A percentile compares a stretch with the other conserved stretches of the same genome.
phyloP scores from a whole-genome alignment of 176 grass and related monocot genomes.

The Aegilops sharonensis region DNA sequence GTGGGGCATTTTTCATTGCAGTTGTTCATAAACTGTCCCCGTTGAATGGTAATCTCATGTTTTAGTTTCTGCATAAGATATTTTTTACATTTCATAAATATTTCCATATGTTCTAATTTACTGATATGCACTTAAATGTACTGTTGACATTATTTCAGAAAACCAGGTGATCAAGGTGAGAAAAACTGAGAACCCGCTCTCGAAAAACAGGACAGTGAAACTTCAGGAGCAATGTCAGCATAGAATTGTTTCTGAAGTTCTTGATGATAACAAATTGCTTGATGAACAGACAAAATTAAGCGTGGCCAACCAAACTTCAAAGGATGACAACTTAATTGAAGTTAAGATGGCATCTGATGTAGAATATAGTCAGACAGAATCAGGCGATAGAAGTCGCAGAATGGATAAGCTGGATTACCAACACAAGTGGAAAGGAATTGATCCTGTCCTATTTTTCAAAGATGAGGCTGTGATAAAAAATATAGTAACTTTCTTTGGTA shows the following conservation, averaged over 20 bases:
- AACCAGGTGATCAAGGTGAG: constrained; percentile 27
- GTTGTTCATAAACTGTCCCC: constrained; percentile 75
- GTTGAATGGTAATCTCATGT: constrained; percentile 49
- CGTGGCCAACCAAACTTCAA: not conserved
- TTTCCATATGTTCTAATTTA: constrained; percentile 12
- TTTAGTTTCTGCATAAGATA: not conserved
- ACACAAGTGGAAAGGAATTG: constrained; percentile 71
- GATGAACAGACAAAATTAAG: constrained; percentile 18
- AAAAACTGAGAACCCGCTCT: constrained; percentile 26
- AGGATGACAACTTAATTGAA: constrained; percentile 26
- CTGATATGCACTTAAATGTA: constrained; percentile 8
- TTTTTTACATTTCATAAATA: constrained; percentile 12
- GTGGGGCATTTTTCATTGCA: constrained; percentile 90
- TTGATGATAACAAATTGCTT: constrained; percentile 18
- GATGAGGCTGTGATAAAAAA: constrained; percentile 55
- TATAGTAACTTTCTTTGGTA: constrained; percentile 75
- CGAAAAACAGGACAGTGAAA: constrained; percentile 2
- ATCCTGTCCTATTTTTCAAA: constrained; percentile 80
- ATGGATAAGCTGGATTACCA: constrained; percentile 31
- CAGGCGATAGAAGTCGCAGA: constrained; percentile 21
- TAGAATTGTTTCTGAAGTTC: constrained; percentile 27
- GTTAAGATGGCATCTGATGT: constrained; percentile 16
- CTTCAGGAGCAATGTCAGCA: constrained; percentile 32
- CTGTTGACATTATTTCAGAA: constrained; percentile 29
- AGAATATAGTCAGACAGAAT: constrained; percentile 36